phyloP scores from a whole-genome alignment of 2,329 filamentous ascomycete species.

The Pezicula carpinea region DNA sequence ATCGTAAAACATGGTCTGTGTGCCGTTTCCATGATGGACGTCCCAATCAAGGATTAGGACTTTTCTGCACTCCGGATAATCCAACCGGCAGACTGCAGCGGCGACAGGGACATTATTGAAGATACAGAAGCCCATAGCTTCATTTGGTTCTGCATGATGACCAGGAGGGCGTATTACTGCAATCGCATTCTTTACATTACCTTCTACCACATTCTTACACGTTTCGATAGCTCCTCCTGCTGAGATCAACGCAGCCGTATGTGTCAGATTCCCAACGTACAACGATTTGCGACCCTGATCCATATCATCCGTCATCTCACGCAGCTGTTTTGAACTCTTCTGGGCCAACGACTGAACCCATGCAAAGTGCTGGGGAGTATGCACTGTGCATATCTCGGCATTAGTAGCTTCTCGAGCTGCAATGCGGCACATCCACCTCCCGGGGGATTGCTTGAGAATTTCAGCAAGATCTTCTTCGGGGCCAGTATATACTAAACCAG shows the following conservation, averaged over 20 bases:
- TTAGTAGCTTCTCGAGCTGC: constrained; percentile 70
- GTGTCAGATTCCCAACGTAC: constrained; percentile 80
- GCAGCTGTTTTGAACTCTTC: constrained; percentile 59
- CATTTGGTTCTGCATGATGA: constrained; percentile 85
- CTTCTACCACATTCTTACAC: constrained; percentile 81
- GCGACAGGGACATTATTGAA: constrained; percentile 98
- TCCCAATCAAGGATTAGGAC: constrained; percentile 93
- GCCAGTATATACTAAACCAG: constrained; percentile 68
- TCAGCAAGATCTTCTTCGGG: constrained; percentile 48
- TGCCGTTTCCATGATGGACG: constrained; percentile 79
- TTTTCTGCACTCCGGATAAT: constrained; percentile 83
- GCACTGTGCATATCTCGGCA: constrained; percentile 76
- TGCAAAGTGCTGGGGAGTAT: constrained; percentile 69
- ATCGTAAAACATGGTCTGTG: constrained; percentile 93
- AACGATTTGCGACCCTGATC: constrained; percentile 69
- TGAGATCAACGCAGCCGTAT: constrained; percentile 74
- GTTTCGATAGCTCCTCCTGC: constrained; percentile 94
- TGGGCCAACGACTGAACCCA: constrained; percentile 63
- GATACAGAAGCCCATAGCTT: constrained; percentile 90
- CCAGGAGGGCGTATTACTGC: constrained; percentile 93
- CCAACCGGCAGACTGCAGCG: constrained; percentile 77
- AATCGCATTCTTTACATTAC: constrained; percentile 87
- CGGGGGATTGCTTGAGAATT: constrained; percentile 49
- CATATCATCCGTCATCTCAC: constrained; percentile 56
- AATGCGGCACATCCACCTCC: constrained; percentile 70